Conservation (phyloP, 257 asterid species). For the Gynochthodes officinalis region DNA sequence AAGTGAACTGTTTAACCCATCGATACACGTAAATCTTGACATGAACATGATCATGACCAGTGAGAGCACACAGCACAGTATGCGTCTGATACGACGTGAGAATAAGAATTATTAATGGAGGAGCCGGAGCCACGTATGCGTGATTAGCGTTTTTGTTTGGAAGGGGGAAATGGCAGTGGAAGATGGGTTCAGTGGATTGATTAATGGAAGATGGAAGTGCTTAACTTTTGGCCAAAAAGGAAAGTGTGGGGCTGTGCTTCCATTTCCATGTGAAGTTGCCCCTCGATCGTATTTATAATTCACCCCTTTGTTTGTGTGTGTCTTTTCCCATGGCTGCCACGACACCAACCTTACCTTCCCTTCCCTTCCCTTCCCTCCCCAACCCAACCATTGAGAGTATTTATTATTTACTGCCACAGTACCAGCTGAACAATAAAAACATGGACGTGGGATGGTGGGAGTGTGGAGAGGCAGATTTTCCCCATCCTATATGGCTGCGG, state of each 20-base stretch:
- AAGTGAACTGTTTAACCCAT: too few species aligned
- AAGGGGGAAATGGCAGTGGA: background rate
- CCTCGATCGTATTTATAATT: conserved; percentile 2
- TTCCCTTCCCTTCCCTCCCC: background rate
- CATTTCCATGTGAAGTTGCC: conserved; percentile 26
- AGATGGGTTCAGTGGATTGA: background rate
- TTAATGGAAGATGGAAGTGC: conserved; percentile 11
- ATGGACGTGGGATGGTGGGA: too few species aligned
- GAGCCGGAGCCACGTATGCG: background rate
- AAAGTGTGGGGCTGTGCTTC: background rate
- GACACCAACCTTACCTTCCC: background rate
- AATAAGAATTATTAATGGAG: too few species aligned
- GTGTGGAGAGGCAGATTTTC: background rate
- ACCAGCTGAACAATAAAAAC: background rate
- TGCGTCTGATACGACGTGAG: too few species aligned
- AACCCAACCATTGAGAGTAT: too few species aligned
- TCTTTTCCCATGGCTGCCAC: too few species aligned
- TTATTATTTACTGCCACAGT: background rate
- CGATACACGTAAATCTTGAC: background rate
- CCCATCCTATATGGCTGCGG: background rate
- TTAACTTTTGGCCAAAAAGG: conserved; percentile 3
- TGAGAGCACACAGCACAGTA: too few species aligned
- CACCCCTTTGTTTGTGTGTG: too few species aligned
- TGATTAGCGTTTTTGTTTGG: background rate
- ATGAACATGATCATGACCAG: background rate